Evolutionary conservation across 805 yeast genomes (phyloP).

Genomic region (Saturnispora serradocipensis): DNA sequence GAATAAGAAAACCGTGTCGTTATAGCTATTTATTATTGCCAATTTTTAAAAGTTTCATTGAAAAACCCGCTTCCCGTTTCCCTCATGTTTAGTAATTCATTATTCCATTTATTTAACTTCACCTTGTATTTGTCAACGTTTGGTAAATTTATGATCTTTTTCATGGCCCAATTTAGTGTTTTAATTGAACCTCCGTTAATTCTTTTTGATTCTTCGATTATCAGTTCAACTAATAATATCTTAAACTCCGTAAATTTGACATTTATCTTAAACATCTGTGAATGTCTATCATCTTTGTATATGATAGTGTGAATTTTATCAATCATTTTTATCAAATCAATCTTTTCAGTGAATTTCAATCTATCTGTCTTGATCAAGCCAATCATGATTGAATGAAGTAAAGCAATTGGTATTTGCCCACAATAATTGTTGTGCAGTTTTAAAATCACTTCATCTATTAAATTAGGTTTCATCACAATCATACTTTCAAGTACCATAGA

Average conservation of each 20-base stretch:
- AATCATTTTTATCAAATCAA: conserved; percentile 15
- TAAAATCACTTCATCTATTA: conserved; percentile 11
- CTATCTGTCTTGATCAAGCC: conserved; percentile 13
- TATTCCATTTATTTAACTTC: conserved; percentile 17
- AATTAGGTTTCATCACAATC: conserved; percentile 12
- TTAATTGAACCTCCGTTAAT: conserved; percentile 16
- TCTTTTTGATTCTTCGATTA: conserved; percentile 17
- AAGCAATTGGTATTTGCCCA: conserved; percentile 17
- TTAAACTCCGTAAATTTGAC: conserved; percentile 13
- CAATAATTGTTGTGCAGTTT: conserved; percentile 17
- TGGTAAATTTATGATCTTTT: conserved; percentile 14
- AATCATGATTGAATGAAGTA: conserved; percentile 22
- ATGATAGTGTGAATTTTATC: conserved; percentile 19
- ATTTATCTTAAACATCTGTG: conserved; percentile 9
- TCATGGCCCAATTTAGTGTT: conserved; percentile 21
- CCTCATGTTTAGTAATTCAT: conserved; percentile 18
- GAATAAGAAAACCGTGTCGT: neutral
- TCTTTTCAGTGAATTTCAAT: conserved; percentile 13
- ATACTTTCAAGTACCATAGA: conserved; percentile 14
- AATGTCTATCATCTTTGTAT: conserved; percentile 11
- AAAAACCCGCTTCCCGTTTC: conserved; percentile 20
- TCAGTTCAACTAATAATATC: conserved; percentile 16
- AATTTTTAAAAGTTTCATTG: conserved; percentile 10
- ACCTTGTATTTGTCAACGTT: conserved; percentile 8
- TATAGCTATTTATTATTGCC: conserved; percentile 1